These are phyloP conservation scores for Pezicula radicicola DNA, from an alignment of 2,329 filamentous ascomycete genomes.

Conservation along the genomic window DNA sequence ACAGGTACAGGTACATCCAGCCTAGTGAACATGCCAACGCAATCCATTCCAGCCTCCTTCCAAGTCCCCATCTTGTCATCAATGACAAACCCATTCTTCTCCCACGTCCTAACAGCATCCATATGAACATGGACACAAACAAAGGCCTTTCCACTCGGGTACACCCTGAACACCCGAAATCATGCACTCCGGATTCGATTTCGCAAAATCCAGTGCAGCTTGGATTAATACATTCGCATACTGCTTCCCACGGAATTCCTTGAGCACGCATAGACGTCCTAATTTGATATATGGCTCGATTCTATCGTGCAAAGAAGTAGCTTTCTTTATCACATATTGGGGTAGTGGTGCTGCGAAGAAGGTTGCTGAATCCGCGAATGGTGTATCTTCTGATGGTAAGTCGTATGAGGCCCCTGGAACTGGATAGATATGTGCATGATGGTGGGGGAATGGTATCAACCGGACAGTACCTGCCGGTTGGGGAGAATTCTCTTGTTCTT, in stretches of 20 bases:
- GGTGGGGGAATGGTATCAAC: constrained; percentile 61
- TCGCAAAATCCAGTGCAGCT: constrained; percentile 65
- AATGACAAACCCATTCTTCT: constrained; percentile 66
- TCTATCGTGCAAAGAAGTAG: constrained; percentile 54
- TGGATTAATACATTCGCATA: constrained; percentile 10
- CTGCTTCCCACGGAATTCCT: constrained; percentile 48
- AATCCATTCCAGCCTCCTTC: constrained; percentile 80
- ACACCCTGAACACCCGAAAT: constrained; percentile 36
- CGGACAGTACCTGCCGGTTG: constrained; percentile 29
- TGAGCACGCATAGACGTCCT: constrained; percentile 70
- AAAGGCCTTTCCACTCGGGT: constrained; percentile 66
- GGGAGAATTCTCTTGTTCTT: not conserved
- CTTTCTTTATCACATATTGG: constrained; percentile 18
- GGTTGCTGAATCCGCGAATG: not conserved
- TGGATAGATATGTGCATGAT: constrained; percentile 49
- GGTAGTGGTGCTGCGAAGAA: constrained; percentile 6
- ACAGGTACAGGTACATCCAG: too few species aligned
- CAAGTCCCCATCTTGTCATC: constrained; percentile 75
- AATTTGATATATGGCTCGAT: constrained; percentile 79
- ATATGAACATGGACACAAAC: constrained; percentile 80
- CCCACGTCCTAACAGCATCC: constrained; percentile 62
- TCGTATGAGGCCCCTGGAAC: constrained; percentile 34
- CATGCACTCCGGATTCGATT: constrained; percentile 50
- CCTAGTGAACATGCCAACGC: constrained; percentile 73
- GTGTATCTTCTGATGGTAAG: constrained; percentile 12